Conservation (phyloP, 345 rosid species). For the Xanthoceras sorbifolium region DNA sequence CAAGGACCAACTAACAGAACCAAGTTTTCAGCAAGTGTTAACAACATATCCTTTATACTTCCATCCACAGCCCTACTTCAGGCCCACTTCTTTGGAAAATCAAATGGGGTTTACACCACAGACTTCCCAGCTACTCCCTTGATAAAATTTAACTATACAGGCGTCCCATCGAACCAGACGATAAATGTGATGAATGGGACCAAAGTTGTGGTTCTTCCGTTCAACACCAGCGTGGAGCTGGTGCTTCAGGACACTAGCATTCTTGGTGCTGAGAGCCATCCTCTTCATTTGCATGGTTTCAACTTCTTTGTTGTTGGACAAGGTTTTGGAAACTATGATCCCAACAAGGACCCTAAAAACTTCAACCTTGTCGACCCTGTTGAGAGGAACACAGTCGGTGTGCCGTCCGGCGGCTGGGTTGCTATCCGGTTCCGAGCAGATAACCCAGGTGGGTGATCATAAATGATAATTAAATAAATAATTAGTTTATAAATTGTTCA, state of each 20-base stretch:
- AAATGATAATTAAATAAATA: too few species aligned
- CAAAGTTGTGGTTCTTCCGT: slow-evolving; percentile 21
- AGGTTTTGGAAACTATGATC: slow-evolving; percentile 32
- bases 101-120: slow-evolving; percentile 33
- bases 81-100: slow-evolving; percentile 21
- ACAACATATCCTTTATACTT: slow-evolving; percentile 20
- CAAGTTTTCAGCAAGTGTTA: slow-evolving; percentile 15
- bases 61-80: slow-evolving; percentile 25
- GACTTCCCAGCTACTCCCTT: slow-evolving; percentile 29
- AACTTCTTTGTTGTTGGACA: slow-evolving; percentile 32
- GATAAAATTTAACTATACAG: slow-evolving; percentile 29
- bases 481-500: too few species aligned
- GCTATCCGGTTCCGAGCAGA: slow-evolving; percentile 33
- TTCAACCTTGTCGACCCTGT: slow-evolving; percentile 34
- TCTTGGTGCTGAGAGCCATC: slow-evolving; percentile 29
- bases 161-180: slow-evolving; percentile 24
- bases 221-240: slow-evolving; percentile 25
- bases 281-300: slow-evolving; percentile 31
- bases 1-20: slow-evolving; percentile 21
- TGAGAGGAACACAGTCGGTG: slow-evolving; percentile 27
- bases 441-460: slow-evolving; percentile 32
- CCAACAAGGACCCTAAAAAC: slow-evolving; percentile 25
- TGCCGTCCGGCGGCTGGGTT: slow-evolving; percentile 30
- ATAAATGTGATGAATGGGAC: slow-evolving; percentile 23
- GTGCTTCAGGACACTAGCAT: slow-evolving; percentile 32